Conservation (phyloP, 257 asterid species). For the Lantana camara region DNA sequence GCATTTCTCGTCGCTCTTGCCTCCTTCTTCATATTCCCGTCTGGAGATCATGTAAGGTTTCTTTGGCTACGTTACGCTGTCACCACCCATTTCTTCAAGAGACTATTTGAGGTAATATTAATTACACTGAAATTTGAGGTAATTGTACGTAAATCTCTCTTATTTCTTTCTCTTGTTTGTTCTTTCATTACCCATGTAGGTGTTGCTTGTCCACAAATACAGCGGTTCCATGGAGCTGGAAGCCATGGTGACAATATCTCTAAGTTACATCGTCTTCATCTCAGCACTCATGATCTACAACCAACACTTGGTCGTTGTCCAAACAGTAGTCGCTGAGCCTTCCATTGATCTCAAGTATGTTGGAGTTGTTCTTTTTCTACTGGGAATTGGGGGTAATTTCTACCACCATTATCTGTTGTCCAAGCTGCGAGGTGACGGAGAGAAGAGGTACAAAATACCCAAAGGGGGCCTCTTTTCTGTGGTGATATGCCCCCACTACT, state of each 20-base stretch:
- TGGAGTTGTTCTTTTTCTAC: slow-evolving; percentile 40
- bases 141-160: no score
- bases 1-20: slow-evolving; percentile 51
- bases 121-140: no score
- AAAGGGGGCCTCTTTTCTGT: slow-evolving; percentile 61
- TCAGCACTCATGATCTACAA: slow-evolving; percentile 37
- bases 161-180: no score
- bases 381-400: slow-evolving; percentile 64
- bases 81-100: slow-evolving; percentile 66
- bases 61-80: slow-evolving; percentile 46
- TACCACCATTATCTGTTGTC: slow-evolving; percentile 74
- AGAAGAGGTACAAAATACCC: slow-evolving; percentile 62
- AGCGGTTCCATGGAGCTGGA: slow-evolving; percentile 54
- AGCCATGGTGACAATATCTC: slow-evolving; percentile 38
- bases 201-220: slow-evolving; percentile 66
- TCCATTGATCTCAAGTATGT: slow-evolving; percentile 54
- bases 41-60: slow-evolving; percentile 44
- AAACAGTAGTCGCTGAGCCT: slow-evolving; percentile 50
- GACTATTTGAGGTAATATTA: slow-evolving; percentile 79
- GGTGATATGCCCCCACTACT: slow-evolving; percentile 77
- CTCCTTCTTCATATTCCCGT: slow-evolving; percentile 40
- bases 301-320: slow-evolving; percentile 42
- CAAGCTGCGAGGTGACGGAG: slow-evolving; percentile 51
- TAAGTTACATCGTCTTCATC: slow-evolving; percentile 47
- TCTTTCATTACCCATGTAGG: slow-evolving; percentile 53